phyloP scores from a whole-genome alignment of 352 stramenopile genomes.

The Pythium apleroticum region DNA sequence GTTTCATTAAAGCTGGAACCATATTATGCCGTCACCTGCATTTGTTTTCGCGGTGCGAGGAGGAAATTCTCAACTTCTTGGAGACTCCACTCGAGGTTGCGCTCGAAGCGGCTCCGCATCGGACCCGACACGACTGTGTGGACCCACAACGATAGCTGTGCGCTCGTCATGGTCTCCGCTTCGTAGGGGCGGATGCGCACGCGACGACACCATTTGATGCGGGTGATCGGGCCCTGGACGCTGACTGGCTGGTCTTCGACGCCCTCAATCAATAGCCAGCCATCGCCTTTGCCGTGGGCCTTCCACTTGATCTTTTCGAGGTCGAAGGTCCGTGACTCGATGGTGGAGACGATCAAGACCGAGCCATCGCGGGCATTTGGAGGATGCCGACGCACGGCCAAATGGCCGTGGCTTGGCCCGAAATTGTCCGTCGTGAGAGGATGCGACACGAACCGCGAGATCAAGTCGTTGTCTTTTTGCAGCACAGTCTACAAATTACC shows the following conservation, averaged over 20 bases:
- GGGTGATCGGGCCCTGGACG: slow-evolving; percentile 8
- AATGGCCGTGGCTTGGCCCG: slow-evolving; percentile 12
- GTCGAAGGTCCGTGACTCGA: slow-evolving; percentile 3
- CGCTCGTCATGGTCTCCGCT: slow-evolving; percentile 4
- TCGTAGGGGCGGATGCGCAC: slow-evolving; percentile 1
- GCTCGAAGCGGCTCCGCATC: slow-evolving; percentile 14
- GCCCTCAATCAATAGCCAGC: slow-evolving; percentile 11
- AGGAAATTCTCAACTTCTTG: slow-evolving; percentile 18
- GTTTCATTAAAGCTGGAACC: no score
- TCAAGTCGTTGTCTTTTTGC: slow-evolving; percentile 5
- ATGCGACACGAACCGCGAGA: background rate
- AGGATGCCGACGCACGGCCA: slow-evolving; percentile 6
- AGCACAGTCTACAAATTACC: background rate
- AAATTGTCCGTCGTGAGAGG: background rate
- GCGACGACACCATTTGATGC: slow-evolving; percentile 12
- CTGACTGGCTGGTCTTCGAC: slow-evolving; percentile 1
- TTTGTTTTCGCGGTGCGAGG: background rate
- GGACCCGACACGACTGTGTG: slow-evolving; percentile 4
- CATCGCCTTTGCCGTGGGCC: slow-evolving; percentile 1
- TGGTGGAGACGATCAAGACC: slow-evolving; percentile 12
- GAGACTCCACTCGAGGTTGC: slow-evolving; percentile 20
- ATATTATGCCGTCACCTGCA: background rate
- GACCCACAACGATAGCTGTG: slow-evolving; percentile 13
- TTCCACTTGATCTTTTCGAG: background rate
- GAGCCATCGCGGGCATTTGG: background rate